A percentile compares a stretch with the other conserved stretches of the same genome.
phyloP scores from a whole-genome alignment of 192 early-diverging fungal species.

The Linnemannia exigua region DNA sequence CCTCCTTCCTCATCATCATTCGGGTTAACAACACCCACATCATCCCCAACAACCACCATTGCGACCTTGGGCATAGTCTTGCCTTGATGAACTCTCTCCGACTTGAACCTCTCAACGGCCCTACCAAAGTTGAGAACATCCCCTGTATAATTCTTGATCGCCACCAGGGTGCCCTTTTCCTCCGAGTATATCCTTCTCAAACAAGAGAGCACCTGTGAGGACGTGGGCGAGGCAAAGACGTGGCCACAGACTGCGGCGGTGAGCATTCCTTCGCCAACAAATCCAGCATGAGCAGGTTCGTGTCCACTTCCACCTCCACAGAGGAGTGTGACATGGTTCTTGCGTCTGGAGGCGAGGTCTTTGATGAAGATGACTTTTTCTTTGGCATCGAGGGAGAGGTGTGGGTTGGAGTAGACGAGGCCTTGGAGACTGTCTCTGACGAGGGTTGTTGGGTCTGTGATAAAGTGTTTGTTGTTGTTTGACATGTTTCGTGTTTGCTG shows the following conservation, averaged over 20 bases:
- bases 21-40: conserved; percentile 81
- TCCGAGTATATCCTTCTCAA: conserved; percentile 72
- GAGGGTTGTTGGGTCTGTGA: conserved; percentile 69
- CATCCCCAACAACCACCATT: conserved; percentile 87
- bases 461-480: conserved; percentile 65
- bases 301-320: conserved; percentile 90
- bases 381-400: conserved; percentile 67
- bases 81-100: conserved; percentile 67
- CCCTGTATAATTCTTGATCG: conserved; percentile 94
- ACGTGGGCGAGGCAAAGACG: conserved; percentile 90
- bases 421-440: conserved; percentile 75
- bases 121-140: conserved; percentile 85
- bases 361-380: conserved; percentile 77
- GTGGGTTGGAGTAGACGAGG: conserved; percentile 70
- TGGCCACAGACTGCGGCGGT: conserved; percentile 85
- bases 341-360: conserved; percentile 64
- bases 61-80: conserved; percentile 63
- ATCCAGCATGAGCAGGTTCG: conserved; percentile 87
- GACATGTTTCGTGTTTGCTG: conserved; percentile 1
- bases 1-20: conserved; percentile 65
- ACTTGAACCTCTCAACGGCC: conserved; percentile 84
- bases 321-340: conserved; percentile 79
- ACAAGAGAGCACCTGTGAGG: conserved; percentile 83
- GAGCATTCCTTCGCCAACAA: conserved; percentile 81
- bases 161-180: conserved; percentile 76